These are phyloP conservation scores for Lumnitzera racemosa DNA, from an alignment of 345 rosid species.

Conservation along the genomic window DNA sequence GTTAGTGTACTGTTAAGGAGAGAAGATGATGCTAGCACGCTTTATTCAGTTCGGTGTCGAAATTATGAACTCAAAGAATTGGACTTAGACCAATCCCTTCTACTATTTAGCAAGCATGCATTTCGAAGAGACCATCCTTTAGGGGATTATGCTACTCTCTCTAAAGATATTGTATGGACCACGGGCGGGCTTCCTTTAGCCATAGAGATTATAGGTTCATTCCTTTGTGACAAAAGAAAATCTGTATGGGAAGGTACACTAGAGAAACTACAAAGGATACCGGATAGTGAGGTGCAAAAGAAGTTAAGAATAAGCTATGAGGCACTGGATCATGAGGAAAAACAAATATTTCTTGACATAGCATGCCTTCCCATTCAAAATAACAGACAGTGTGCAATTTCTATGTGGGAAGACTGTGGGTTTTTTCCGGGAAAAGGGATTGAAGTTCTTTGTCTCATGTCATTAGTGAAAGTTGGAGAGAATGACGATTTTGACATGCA, in stretches of 20 bases:
- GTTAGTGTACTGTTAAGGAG: background rate
- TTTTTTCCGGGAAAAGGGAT: background rate
- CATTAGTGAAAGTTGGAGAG: background rate
- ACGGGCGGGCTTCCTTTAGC: constrained; percentile 1
- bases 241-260: background rate
- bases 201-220: constrained; percentile 5
- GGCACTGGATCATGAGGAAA: background rate
- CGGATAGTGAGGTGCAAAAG: background rate
- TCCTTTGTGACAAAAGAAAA: background rate
- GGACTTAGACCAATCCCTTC: background rate
- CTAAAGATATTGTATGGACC: background rate
- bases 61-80: background rate
- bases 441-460: background rate
- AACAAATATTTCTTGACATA: constrained; percentile 7
- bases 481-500: background rate
- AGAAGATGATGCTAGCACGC: too few relatives aligned
- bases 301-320: background rate
- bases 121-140: background rate
- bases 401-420: background rate
- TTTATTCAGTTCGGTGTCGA: too few relatives aligned
- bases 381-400: background rate
- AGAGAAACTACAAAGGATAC: background rate
- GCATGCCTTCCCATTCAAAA: background rate
- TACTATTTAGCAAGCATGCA: constrained; percentile 8
- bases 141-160: background rate